phyloP scores from a whole-genome alignment of 805 yeast genomes.

The Yarrowia sp. region DNA sequence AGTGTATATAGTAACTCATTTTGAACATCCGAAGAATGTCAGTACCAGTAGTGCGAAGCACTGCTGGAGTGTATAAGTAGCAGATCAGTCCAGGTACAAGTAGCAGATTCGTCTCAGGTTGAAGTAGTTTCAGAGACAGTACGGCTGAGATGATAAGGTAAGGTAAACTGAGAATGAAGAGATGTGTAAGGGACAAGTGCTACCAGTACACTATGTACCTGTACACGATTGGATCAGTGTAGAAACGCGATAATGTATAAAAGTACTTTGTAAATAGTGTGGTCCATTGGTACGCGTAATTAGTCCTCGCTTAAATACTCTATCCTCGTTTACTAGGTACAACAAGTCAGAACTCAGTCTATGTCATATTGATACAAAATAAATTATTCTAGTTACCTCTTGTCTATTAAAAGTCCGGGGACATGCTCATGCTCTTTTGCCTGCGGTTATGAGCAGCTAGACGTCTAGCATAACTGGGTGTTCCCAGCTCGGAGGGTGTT shows the following conservation, averaged over 20 bases:
- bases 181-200: too few species aligned
- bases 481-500: constrained; percentile 5
- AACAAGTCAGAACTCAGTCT: too few species aligned
- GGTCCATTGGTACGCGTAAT: too few species aligned
- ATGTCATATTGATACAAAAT: not conserved
- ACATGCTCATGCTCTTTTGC: constrained; percentile 21
- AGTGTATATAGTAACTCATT: constrained; percentile 30
- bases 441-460: constrained; percentile 14
- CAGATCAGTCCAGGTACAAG: not conserved
- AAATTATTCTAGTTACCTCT: not conserved
- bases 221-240: too few species aligned
- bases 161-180: too few species aligned
- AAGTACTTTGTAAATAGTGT: too few species aligned
- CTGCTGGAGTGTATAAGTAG: not conserved
- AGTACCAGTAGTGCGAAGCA: not conserved
- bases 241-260: too few species aligned
- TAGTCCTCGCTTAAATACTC: too few species aligned
- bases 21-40: not conserved
- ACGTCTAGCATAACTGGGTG: constrained; percentile 9
- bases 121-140: not conserved
- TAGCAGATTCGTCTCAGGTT: not conserved
- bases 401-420: not conserved
- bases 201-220: too few species aligned
- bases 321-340: too few species aligned
- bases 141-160: too few species aligned